A percentile compares a stretch with the other conserved stretches of the same genome.
Conservation (phyloP, 2,329 filamentous ascomycete species). For the Fulvia fulva region DNA sequence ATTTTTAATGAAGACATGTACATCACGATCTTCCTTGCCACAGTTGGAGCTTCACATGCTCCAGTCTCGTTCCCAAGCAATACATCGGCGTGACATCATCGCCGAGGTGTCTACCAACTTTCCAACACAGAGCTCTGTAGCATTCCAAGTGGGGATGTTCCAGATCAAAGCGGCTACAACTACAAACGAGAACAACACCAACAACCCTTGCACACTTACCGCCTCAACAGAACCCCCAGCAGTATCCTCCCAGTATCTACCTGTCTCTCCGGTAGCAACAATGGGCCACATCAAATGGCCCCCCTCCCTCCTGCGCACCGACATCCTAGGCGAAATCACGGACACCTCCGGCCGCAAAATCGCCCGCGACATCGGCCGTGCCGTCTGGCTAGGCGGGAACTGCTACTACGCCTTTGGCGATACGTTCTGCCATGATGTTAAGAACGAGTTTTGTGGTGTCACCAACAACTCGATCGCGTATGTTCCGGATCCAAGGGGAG, state of each 20-base stretch:
- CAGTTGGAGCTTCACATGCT: not conserved
- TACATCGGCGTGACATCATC: not conserved
- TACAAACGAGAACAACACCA: too few relatives aligned
- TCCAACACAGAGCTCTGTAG: not conserved
- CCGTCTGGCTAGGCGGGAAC: conserved; percentile 2
- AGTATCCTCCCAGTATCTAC: too few relatives aligned
- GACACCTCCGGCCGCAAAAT: conserved; percentile 5
- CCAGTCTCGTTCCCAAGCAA: not conserved
- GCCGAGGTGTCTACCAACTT: not conserved
- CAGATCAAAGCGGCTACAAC: not conserved
- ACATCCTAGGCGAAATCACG: conserved; percentile 6
- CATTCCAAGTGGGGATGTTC: not conserved
- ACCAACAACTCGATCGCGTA: conserved; percentile 1
- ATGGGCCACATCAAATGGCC: conserved; percentile 7
- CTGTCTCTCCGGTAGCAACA: too few relatives aligned
- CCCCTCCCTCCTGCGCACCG: conserved; percentile 2
- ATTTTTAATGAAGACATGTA: not conserved
- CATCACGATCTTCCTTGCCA: not conserved
- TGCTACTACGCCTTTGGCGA: conserved; percentile 8
- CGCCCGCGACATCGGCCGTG: conserved; percentile 6
- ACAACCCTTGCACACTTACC: too few relatives aligned
- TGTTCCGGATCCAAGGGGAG: not conserved
- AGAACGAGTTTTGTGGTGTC: conserved; percentile 2
- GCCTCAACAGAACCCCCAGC: too few relatives aligned
- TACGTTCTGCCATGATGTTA: conserved; percentile 7